Evolutionary conservation across 2,329 filamentous ascomycete genomes (phyloP).

Genomic region (Botryotinia globosa): DNA sequence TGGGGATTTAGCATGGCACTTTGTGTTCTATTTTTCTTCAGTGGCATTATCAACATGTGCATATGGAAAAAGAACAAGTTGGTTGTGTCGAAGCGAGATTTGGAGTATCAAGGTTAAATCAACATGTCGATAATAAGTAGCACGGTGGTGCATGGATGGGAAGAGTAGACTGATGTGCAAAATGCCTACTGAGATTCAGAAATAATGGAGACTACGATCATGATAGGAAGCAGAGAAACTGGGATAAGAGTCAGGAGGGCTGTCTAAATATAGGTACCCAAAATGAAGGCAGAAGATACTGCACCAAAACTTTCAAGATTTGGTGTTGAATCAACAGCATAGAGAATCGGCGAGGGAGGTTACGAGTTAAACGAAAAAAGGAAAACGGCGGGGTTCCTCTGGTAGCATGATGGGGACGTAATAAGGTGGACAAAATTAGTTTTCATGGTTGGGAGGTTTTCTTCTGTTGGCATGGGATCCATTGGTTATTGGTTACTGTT

Average conservation of each 20-base stretch:
- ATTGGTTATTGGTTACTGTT: neutral
- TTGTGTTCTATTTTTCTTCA: conserved; percentile 67
- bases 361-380: neutral
- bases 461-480: neutral
- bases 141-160: neutral
- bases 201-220: neutral
- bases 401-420: neutral
- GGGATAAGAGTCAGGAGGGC: neutral
- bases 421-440: neutral
- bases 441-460: neutral
- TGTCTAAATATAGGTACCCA: neutral
- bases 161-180: neutral
- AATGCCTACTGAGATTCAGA: neutral
- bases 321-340: neutral
- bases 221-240: neutral
- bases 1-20: conserved; percentile 84
- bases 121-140: neutral
- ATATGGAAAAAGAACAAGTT: conserved; percentile 49
- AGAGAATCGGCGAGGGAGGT: no score
- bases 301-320: neutral
- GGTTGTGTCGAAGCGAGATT: conserved; percentile 26
- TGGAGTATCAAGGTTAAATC: conserved; percentile 19
- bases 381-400: neutral
- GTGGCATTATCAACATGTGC: conserved; percentile 54
- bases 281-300: neutral